Percentiles rank a stretch among this genome's conserved stretches.
Evolutionary conservation across 148 eudicot species (phyloP).

Genomic region (Vaccinium darrowii): DNA sequence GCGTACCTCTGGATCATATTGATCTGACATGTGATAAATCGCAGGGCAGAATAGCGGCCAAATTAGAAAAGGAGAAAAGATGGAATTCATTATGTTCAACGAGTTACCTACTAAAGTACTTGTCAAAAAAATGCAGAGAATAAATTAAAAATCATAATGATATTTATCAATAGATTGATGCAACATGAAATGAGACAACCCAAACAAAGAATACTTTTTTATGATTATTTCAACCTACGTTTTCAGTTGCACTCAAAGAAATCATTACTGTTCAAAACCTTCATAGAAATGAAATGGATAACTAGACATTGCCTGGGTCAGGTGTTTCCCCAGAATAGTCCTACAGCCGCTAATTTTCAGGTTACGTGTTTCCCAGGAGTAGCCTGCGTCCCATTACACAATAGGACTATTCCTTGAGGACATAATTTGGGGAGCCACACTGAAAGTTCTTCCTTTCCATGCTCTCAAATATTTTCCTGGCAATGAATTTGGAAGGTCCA

Average conservation of each 20-base stretch:
- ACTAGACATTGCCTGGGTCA: neutral
- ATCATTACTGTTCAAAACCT: neutral
- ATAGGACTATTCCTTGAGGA: neutral
- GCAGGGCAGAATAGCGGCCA: constrained; percentile 12
- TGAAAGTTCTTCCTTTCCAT: neutral
- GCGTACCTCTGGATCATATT: constrained; percentile 82
- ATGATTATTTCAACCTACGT: neutral
- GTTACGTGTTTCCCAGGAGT: neutral
- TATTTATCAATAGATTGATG: neutral
- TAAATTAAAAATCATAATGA: neutral
- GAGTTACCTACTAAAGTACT: neutral
- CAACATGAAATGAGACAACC: neutral
- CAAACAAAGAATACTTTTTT: neutral
- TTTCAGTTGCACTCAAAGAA: neutral
- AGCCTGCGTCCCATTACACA: neutral
- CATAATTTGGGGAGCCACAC: neutral
- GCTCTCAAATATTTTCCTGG: neutral
- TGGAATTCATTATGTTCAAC: neutral
- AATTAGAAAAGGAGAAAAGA: neutral
- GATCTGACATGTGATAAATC: constrained; percentile 47
- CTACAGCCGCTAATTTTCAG: neutral
- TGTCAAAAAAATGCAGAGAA: neutral
- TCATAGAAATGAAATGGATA: no score
- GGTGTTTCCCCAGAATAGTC: neutral
- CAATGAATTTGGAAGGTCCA: neutral